Evolutionary conservation across 176 grass and related monocot genomes (phyloP).

Genomic region (Carex kokanica): DNA sequence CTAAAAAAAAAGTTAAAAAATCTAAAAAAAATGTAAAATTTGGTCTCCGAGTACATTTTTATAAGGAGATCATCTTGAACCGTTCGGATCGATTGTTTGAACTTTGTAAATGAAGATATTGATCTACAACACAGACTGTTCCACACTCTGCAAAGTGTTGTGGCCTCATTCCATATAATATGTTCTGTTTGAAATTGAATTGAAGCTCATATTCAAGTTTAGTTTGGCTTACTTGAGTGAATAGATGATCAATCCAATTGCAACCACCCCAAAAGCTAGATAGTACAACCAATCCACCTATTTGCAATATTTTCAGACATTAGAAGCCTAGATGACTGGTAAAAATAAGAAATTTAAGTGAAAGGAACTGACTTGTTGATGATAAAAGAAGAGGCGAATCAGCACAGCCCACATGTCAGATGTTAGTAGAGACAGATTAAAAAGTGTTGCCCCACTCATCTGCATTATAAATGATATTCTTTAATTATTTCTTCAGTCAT

Average conservation of each 20-base stretch:
- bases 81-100: too few species aligned
- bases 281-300: conserved; percentile 42
- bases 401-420: conserved; percentile 45
- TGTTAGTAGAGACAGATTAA: conserved; percentile 46
- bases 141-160: conserved; percentile 37
- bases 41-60: too few species aligned
- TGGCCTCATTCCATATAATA: conserved; percentile 27
- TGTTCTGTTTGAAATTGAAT: too few species aligned
- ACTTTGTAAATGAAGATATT: too few species aligned
- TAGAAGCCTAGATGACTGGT: not conserved
- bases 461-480: not conserved
- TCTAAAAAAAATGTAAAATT: too few species aligned
- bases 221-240: conserved; percentile 43
- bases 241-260: conserved; percentile 36
- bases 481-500: too few species aligned
- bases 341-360: not conserved
- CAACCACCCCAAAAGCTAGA: conserved; percentile 28
- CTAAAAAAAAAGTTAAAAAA: too few species aligned
- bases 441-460: conserved; percentile 51
- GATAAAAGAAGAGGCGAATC: conserved; percentile 43
- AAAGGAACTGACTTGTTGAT: conserved; percentile 32
- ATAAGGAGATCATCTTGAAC: too few species aligned
- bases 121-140: too few species aligned
- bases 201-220: too few species aligned
- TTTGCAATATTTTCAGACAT: conserved; percentile 2